Evolutionary conservation across 768 basidiomycete species (phyloP), one percentile per base, ranked within the genome.

Genomic region (Pulveroboletus sp.): DNA sequence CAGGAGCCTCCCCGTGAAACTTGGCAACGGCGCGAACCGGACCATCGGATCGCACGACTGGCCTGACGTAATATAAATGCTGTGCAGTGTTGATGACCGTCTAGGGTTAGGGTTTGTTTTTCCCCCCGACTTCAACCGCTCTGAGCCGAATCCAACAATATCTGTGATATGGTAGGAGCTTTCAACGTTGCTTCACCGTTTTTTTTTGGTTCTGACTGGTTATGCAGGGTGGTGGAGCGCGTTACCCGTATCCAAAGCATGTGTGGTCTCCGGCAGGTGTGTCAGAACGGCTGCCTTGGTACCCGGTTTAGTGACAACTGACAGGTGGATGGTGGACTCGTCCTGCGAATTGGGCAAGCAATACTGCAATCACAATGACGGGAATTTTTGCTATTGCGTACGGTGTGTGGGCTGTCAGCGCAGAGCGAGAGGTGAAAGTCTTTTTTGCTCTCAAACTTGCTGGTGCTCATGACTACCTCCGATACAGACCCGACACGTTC

Each of bases 281-380:
- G 69, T 71, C 17, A 19, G 21, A 34, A 13, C 32, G 7, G 13
- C 20, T 5, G 12, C 16, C 9, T 37, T 21, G 27, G 4, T 16
- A 16, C 14, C 2, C 0, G 20, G 16, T 6, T 23, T 36, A 21
- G 14, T 48, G 40, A 56, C 38, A 29, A 38, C 43, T 27, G 14
- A 43, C 57, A 92, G 92, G 94, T 72, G 94, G 94, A 60, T 97
- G 94, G 94, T 97, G 94, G 94, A 81, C 83, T 31, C 81, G 90
- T 17, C 94, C 94, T 7, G 73, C 81, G 20, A 95, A 94, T 72
- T 97, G 94, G 94, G 82, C 80, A 49, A 67, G 81, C 23, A 94
- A 94, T 73, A 95, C 94, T 3, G 80, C 79, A 1, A 79, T 95
- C 43, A 77, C 79, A 16, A 77, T 81, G 51, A 72, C 75, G 46